Base-by-base conservation (phyloP, 1,139 yeast species). In the Suhomyces kunorum region DNA sequence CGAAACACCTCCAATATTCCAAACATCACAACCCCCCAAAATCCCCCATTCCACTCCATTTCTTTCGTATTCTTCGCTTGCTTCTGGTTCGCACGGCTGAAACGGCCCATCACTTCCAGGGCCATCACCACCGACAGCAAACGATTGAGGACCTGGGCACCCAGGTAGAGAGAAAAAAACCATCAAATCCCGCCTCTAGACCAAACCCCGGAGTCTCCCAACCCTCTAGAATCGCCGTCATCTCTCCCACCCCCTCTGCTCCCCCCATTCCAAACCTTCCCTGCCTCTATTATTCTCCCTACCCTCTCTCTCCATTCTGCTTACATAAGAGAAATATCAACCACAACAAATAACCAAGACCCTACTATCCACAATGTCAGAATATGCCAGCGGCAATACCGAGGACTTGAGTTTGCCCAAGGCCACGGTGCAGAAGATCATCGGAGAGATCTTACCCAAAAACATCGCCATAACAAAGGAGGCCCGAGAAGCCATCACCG, bases 381-480 rank as follows among this genome's bases (percentile, higher is more conserved):
- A 69, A 47, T 68, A 66, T 47, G 52, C 68, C 13, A 53, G 62
- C 25, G 59, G 64, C n/a, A 53, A 58, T 13, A 58, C 66, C 31
- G 78, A 72, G 44, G 78, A 72, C 50, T 64, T 72, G 44, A 68
- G 75, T 23, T 61, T 72, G 51, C 77, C 77, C 28, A 78, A 71
- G 53, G 97, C 98, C 8, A 92, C 99, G 0, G 98, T 94, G 1
- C 98, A 90, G 59, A 92, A 94, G 63, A 88, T 92, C 39, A 84
- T 92, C 18, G 78, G 92, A 2, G 98, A 92, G 56, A 87, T 92
- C 30, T 72, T 92, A 28, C 97, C 96, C 12, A 70, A 81, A 16
- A 97, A 90, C 56, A 74, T 88, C 39, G 83, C 92, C 15, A 88
- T 92, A 51, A 82, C 96, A 37, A 87, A 90, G 52, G 98, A 92